Evolutionary conservation across 1,284 basidiomycete genomes (phyloP), one percentile per base, ranked within the genome.

Genomic region (Cryptococcus floricola): DNA sequence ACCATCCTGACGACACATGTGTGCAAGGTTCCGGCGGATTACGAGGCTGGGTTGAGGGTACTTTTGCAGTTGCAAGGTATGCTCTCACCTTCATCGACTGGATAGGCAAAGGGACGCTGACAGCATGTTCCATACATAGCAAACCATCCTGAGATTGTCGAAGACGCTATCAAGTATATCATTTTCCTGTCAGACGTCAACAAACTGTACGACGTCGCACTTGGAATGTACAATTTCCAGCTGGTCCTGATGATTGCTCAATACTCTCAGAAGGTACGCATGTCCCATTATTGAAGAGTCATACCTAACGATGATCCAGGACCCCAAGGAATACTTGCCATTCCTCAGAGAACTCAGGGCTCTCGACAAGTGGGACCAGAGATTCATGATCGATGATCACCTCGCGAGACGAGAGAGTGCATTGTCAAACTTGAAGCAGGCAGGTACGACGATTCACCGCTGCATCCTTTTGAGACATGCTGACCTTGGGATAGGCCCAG

Each of bases 211-310:
- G 87, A 98, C 71, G 89, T 89, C 5, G 96, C 96, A 1, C 82
- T 99, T 25, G 95, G 96, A 25, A 98, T 98, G 92, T 99, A 99
- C 76, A 92, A 99, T 76, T 97, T 98, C 77, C 86, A 89, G 23
- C 81, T 99, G 2, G 94, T 97, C 2, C 81, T 98, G 37, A 87
- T 98, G 86, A 84, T 99, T 39, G 95, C 96, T 1, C 96, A 98
- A 73, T 89, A 98, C 68, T 90, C 94, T 38, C 93, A 97, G 74
- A 95, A 94, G 82, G 92, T 90, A 43, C 27, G 74, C 60, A 6
- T 1, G 13, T 19, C 8, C 27, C 12, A 7, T 31, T 23, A 43
- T 25, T 12, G 10, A 41, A 9, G 13, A 48, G 16, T 13, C 16
- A 52, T 39, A 27, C 23, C 18, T 44, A 5, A 44, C 10, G 4